Base-by-base conservation (phyloP, 2,329 filamentous ascomycete genomes). In the Diaporthe aspalathi region DNA sequence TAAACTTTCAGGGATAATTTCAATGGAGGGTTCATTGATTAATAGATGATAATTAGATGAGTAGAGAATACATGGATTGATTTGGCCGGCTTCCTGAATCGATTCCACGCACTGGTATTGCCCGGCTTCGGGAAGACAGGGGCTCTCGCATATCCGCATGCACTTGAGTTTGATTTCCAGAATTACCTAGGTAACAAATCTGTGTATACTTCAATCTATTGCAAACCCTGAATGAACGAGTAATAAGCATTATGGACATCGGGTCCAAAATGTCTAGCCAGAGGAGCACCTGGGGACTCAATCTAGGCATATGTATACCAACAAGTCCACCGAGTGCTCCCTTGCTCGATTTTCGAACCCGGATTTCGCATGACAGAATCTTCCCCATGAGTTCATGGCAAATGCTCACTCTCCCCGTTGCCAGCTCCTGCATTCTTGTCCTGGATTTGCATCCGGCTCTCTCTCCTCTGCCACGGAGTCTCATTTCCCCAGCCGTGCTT, bases 401-500 rank as follows among this genome's bases (percentile, higher is more conserved):
- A 22, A 50, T 71, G 24, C 54, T 68, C 63, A 43, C 57, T 20
- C 14, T 53, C 67, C 22, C 22, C 35, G 16, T 29, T 50, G 16
- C 24, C 43, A 5, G 5, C 17, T 0, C 52, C 35, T 7, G 20
- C 43, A 16, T 40, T 45, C 22, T 71, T 71, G 14, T 68, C 68
- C 9, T 53, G 54, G 11, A 67, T 32, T 43, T 60, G 49, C 24
- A 66, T 38, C 32, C 71, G 62, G 24, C 45, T 71, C 7, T 47
- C 62, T 47, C 71, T 65, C 60, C 71, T 73, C 50, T 73, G 63
- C 71, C 71, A 73, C 5, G 71, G 71, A 7, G 20, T 71, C 9
- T 73, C 71, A 29, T 60, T 40, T 7, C 68, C 71, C 71, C 71
- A 73, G 11, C 71, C 71, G 5, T 73, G 62, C 35, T 71, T 73